Conservation (phyloP, 163 green algal species). For the Trebouxiophyceae sp. region DNA sequence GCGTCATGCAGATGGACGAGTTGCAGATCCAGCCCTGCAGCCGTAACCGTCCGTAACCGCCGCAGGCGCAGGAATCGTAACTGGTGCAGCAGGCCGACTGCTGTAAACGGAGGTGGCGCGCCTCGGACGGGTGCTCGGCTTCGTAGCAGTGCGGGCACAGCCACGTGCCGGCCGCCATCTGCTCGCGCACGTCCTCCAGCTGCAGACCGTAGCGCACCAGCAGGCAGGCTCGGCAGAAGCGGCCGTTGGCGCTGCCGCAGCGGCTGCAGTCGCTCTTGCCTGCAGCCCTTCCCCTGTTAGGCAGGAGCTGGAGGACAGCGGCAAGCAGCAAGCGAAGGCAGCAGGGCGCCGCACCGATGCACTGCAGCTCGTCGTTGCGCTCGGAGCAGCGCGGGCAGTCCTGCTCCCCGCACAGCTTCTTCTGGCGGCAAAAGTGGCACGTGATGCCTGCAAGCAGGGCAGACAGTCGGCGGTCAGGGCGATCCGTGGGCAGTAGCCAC, state of each 20-base stretch:
- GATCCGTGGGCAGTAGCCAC: too few species aligned
- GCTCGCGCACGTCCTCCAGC: constrained; percentile 29
- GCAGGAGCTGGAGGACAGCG: too few species aligned
- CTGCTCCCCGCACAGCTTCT: constrained; percentile 66
- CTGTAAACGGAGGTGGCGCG: neutral
- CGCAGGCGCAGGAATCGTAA: neutral
- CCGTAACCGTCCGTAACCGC: neutral
- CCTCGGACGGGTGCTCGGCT: constrained; percentile 50
- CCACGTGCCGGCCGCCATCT: constrained; percentile 44
- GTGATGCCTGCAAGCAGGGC: constrained; percentile 36
- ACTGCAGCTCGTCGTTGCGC: constrained; percentile 35
- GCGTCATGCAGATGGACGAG: constrained; percentile 67
- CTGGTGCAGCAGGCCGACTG: neutral
- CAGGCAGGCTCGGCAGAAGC: constrained; percentile 68
- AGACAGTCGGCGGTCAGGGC: neutral
- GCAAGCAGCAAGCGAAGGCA: neutral
- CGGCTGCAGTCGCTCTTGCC: constrained; percentile 45
- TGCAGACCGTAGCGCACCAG: constrained; percentile 39
- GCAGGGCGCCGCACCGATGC: constrained; percentile 27
- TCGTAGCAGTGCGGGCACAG: constrained; percentile 75
- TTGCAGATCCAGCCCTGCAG: constrained; percentile 50
- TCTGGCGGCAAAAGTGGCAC: constrained; percentile 79
- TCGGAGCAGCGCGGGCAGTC: constrained; percentile 50
- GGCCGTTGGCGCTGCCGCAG: constrained; percentile 37
- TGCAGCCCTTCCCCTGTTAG: constrained; percentile 1